Conservation (phyloP, 352 stramenopile species). For the Phytophthora agathidicida region DNA sequence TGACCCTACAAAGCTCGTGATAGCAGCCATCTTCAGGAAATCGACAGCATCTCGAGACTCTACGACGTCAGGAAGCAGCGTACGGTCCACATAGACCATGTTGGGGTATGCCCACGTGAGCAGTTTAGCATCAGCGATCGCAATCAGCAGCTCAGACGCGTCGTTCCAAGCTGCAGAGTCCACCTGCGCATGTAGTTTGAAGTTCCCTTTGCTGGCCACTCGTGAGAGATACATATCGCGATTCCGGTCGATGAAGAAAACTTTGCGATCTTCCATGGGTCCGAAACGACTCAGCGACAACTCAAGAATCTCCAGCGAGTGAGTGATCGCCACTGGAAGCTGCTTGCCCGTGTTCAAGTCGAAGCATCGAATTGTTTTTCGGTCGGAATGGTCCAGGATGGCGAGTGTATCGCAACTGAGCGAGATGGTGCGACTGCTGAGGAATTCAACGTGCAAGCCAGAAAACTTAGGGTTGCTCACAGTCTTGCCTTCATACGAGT, state of each 20-base stretch:
- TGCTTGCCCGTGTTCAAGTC: constrained; percentile 88
- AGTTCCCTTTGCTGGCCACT: constrained; percentile 54
- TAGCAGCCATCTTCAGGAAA: constrained; percentile 87
- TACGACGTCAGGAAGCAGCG: constrained; percentile 83
- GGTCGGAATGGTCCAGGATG: constrained; percentile 90
- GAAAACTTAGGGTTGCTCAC: constrained; percentile 88
- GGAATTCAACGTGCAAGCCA: constrained; percentile 88
- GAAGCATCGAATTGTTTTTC: constrained; percentile 90
- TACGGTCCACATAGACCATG: constrained; percentile 92
- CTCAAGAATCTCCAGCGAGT: constrained; percentile 83
- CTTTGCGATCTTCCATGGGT: constrained; percentile 72
- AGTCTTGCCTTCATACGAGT: constrained; percentile 92
- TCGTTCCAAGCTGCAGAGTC: constrained; percentile 92
- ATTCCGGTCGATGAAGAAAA: constrained; percentile 91
- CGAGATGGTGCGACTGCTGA: constrained; percentile 86
- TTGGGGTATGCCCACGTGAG: constrained; percentile 92
- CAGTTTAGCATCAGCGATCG: constrained; percentile 89
- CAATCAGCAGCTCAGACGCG: constrained; percentile 85
- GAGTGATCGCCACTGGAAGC: constrained; percentile 61
- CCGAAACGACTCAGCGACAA: constrained; percentile 85
- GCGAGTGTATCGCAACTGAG: constrained; percentile 89
- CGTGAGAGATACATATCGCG: constrained; percentile 87
- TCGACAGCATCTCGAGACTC: constrained; percentile 77
- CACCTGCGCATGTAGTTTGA: constrained; percentile 92
- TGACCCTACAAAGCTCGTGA: constrained; percentile 88